Base-by-base conservation (phyloP, 768 basidiomycete genomes). In the Pleurotus sapidus region DNA sequence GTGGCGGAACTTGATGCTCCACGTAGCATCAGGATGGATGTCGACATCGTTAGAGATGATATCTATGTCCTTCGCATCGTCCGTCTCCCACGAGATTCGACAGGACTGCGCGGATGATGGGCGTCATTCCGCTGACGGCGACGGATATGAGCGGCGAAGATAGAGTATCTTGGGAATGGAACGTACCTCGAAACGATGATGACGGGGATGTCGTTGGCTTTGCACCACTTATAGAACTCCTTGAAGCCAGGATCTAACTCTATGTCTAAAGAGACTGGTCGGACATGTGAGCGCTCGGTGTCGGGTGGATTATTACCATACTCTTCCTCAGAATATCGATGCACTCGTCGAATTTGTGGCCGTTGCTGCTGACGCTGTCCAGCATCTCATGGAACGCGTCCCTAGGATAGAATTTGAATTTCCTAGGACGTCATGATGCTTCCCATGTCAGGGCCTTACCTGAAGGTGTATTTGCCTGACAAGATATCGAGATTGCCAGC, bases 21-120 rank as follows among this genome's bases (percentile, higher is more conserved):
- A 95, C 59, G 77, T 80, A 2, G 84, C 87, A 58, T 87, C 83
- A 5, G 81, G 74, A 20, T 83, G 75, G 48, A 88, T 72, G 12
- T 77, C 74, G 43, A 91, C 93, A 61, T 93, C 89, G 73, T 99
- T 99, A n/a, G 95, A 87, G 63, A 99, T 91, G 66, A 99, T 90
- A 58, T 91, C 85, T 55, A 98, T 95, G 37, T 84, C 78, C 46
- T 82, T 74, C 3, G 91, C 87, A 25, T 83, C 84, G 59, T 87
- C 82, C 37, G n/a, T 84, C 77, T 8, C 89, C 91, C 53, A 95
- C 76, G 46, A 95, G 84, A 60, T 85, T 88, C 46, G 86, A 83
- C n/a, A 98, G 81, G 4, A 97, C 89, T 0, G 92, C 92, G 42
- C 93, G 90, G 63, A 99, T 98, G 62, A 91, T 82, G 11, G 95